Evolutionary conservation across 306 rosid species (phyloP).

Genomic region (Astragalus glycyphyllos): DNA sequence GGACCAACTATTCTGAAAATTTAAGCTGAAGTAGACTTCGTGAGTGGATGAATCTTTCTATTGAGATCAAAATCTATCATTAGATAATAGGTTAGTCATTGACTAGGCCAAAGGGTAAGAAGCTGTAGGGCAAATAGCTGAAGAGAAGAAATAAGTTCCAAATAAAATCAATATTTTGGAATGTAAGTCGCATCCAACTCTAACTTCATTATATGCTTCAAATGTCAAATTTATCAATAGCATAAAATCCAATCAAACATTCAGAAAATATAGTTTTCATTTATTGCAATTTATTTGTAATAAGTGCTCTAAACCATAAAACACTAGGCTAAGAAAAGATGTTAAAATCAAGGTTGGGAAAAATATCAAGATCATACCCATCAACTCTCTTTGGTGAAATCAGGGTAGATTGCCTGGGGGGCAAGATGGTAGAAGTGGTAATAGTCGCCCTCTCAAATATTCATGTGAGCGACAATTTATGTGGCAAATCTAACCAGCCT

Average conservation of each 20-base stretch:
- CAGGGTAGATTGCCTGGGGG: background rate
- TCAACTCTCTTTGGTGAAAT: background rate
- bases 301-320: background rate
- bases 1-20: background rate
- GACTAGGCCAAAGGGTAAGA: background rate
- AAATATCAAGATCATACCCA: background rate
- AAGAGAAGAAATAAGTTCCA: background rate
- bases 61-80: background rate
- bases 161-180: background rate
- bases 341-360: constrained; percentile 6
- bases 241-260: background rate
- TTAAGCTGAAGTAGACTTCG: background rate
- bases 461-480: background rate
- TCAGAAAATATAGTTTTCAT: constrained; percentile 1
- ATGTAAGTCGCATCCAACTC: background rate
- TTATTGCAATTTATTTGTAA: background rate
- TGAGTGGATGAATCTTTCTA: background rate
- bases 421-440: background rate
- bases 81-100: background rate
- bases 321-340: background rate
- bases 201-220: background rate
- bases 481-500: background rate
- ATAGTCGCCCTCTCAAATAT: background rate
- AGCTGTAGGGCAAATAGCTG: background rate
- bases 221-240: background rate